Evolutionary conservation across 2,329 filamentous ascomycete genomes (phyloP), one percentile per base, ranked within the genome.

Genomic region (Blumeria hordei): DNA sequence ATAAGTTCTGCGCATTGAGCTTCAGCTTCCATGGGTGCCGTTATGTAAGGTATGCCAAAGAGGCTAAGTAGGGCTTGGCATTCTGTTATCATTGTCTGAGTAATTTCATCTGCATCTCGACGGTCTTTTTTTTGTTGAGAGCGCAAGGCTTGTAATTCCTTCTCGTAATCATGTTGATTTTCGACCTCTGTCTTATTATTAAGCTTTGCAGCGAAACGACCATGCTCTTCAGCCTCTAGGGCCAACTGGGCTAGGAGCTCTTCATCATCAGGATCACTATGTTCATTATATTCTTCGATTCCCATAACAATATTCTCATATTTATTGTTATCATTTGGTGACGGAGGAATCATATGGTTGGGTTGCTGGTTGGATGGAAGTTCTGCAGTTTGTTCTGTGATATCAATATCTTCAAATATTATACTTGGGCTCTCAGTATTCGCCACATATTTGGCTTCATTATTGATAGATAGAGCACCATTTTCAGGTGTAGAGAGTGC

Each of bases 11-110:
- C 92, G 64, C 92, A 98, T 66, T 98, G 92, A 0, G 92, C 92
- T 72, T 98, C 92, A 0, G 92, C 92, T 74, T 98, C 92, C 92
- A 96, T 96, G 0, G 93, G 93, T 0, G 92, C 92, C 0, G 90
- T 98, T 61, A 98, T 83, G 64, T 98, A 98, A 0, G 92, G 92
- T 10, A 98, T 78, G 0, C 92, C 92, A 66, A 98, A 98, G 8
- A 95, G 76, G 5, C 80, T 77, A 18, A 98, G 77, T 0, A 98
- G 75, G 49, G 92, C 83, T 65, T 98, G 92, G 59, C 92, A 96
- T 68, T 98, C 93, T 0, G 82, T 79, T 43, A 96, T 80, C 92
- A 98, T 98, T 60, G 90, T 83, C 60, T 94, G 85, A 0, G 88
- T 94, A 3, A 98, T 90, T 67, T 98, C 92, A 63, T 98, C 93